Evolutionary conservation across 2,329 filamentous ascomycete genomes (phyloP).

Genomic region (Tolypocladium ovalisporum): DNA sequence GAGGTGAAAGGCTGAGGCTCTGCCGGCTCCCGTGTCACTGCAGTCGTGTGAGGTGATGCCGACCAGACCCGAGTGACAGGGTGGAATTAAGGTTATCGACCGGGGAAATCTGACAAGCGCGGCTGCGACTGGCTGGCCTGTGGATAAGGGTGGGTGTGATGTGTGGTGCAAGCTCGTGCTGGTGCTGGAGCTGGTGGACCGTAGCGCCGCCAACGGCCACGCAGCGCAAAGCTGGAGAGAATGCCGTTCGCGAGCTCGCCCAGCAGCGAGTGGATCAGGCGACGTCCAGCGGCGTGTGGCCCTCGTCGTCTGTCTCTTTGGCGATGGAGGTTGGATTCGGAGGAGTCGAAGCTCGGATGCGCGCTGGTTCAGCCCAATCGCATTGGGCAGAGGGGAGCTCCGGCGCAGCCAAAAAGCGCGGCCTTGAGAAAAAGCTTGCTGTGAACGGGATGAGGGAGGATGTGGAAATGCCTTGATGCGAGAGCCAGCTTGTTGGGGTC

Average conservation of each 20-base stretch:
- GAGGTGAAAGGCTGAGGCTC: constrained; percentile 1
- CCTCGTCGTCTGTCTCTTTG: neutral
- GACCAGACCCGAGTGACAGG: constrained; percentile 8
- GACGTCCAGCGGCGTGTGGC: no score
- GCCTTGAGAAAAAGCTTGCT: neutral
- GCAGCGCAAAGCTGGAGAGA: neutral
- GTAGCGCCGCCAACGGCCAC: neutral
- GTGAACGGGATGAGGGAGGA: neutral
- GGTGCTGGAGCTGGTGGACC: neutral
- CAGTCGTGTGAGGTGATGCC: constrained; percentile 9
- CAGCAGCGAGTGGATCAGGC: neutral
- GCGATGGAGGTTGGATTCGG: neutral
- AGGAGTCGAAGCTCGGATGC: neutral
- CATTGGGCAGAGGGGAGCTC: neutral
- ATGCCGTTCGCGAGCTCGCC: neutral
- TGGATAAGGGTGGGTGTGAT: constrained; percentile 4
- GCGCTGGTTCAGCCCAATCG: neutral
- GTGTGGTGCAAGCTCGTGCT: neutral
- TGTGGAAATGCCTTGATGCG: neutral
- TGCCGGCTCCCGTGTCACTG: constrained; percentile 3
- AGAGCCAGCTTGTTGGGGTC: neutral
- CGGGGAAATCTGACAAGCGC: constrained; percentile 5
- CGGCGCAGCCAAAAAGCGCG: neutral
- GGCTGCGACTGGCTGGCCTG: constrained; percentile 5
- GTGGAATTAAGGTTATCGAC: constrained; percentile 7